phyloP scores from a whole-genome alignment of 1,139 yeast genomes.

The Geotrichum europaeum region DNA sequence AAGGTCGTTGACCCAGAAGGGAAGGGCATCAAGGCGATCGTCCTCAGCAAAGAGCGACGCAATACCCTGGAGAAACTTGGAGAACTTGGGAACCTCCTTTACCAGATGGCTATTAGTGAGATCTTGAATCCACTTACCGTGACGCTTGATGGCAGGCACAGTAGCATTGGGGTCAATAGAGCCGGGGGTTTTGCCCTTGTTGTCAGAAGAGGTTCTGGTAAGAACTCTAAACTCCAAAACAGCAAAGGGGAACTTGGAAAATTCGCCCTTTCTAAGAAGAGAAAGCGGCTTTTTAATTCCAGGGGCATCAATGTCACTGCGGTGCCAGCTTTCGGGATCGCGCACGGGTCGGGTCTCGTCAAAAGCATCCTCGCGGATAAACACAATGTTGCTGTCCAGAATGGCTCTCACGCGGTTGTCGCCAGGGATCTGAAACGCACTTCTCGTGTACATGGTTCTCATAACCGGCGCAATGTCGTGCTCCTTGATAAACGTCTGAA shows the following conservation, averaged over 20 bases:
- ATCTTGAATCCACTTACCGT: constrained; percentile 80
- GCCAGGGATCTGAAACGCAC: constrained; percentile 97
- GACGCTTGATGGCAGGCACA: constrained; percentile 39
- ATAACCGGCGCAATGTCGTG: constrained; percentile 74
- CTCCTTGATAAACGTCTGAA: constrained; percentile 59
- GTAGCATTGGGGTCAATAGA: constrained; percentile 13
- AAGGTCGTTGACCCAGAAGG: constrained; percentile 91
- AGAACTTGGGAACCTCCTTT: constrained; percentile 84
- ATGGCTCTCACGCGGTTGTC: constrained; percentile 86
- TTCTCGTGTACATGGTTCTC: constrained; percentile 81
- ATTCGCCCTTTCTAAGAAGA: constrained; percentile 81
- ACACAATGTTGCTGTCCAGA: constrained; percentile 80
- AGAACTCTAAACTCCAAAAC: constrained; percentile 80
- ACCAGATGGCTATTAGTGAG: constrained; percentile 77
- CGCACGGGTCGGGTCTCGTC: constrained; percentile 82
- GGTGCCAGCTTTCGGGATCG: constrained; percentile 85
- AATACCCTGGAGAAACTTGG: constrained; percentile 86
- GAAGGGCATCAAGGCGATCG: constrained; percentile 81
- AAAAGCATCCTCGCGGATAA: constrained; percentile 85
- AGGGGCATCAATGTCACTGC: constrained; percentile 77
- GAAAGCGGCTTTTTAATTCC: constrained; percentile 62
- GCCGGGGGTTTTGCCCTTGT: constrained; percentile 17
- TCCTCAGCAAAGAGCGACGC: constrained; percentile 84
- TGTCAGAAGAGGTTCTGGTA: constrained; percentile 16
- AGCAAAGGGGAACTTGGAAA: constrained; percentile 77